A percentile compares a stretch with the other conserved stretches of the same genome.
phyloP scores from a whole-genome alignment of 495 filamentous ascomycete genomes.

The Glonium stellatum region DNA sequence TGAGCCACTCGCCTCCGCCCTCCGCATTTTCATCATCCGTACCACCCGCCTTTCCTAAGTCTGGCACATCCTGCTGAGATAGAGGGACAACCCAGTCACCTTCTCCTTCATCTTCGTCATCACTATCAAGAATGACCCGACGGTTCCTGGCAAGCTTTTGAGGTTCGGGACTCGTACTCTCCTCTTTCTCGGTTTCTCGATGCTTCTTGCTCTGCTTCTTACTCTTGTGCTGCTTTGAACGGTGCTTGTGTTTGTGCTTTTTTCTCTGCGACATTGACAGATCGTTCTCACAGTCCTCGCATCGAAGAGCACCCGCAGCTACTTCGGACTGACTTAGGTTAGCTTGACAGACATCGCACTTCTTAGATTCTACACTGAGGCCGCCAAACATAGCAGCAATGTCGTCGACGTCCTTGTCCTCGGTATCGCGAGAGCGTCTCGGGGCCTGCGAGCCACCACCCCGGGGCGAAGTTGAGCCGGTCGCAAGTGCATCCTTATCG shows the following conservation, averaged over 20 bases:
- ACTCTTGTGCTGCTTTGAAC: constrained; percentile 40
- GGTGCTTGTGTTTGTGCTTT: constrained; percentile 26
- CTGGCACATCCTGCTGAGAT: constrained; percentile 47
- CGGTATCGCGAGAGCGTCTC: constrained; percentile 41
- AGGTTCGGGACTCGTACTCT: constrained; percentile 33
- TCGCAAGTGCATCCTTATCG: constrained; percentile 75
- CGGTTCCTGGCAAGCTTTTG: constrained; percentile 8
- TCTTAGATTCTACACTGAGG: constrained; percentile 69
- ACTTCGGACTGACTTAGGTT: constrained; percentile 56
- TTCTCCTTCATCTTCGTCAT: constrained; percentile 52
- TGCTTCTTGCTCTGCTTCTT: constrained; percentile 43
- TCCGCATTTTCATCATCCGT: constrained; percentile 80
- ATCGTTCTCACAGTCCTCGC: constrained; percentile 65
- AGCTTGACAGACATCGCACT: constrained; percentile 82
- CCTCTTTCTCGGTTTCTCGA: constrained; percentile 54
- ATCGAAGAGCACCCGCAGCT: constrained; percentile 54
- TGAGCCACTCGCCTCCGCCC: constrained; percentile 74
- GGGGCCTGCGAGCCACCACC: constrained; percentile 40
- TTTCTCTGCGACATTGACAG: constrained; percentile 42
- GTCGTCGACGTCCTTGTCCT: constrained; percentile 63
- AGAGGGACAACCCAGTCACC: constrained; percentile 72
- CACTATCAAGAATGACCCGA: constrained; percentile 33
- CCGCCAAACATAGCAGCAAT: constrained; percentile 80
- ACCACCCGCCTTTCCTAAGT: constrained; percentile 71
- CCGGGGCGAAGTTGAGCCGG: constrained; percentile 40